Evolutionary conservation across 1,284 basidiomycete species (phyloP), one percentile per base, ranked within the genome.

Genomic region (Singerocomus rubriflavus): DNA sequence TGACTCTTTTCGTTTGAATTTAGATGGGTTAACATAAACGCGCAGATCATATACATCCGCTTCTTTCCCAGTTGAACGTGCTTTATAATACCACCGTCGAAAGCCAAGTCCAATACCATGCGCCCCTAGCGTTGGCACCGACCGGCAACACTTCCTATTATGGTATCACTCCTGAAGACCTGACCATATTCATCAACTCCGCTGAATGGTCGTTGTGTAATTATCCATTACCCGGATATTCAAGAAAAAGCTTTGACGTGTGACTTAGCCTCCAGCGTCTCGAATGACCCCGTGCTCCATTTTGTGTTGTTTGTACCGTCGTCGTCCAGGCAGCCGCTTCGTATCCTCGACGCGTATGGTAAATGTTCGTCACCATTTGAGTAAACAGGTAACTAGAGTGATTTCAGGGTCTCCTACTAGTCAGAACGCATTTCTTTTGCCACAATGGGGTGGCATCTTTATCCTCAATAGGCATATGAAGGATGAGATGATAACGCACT

Each of bases 401-500:
- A 31, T 45, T 49, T 52, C 60, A 83, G 80, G 71, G 32, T 61
- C 55, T 9, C 69, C 70, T 2, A 77, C 76, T 16, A 64, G 66
- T 25, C 82, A 80, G 4, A 79, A 73, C 46, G 82, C 88, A 9
- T 99, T 98, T 76, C 78, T 98, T 25, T 77, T 97, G 2, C 96
- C 97, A 0, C 96, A 98, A 70, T 97, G 93, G 87, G 96, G 97
- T 36, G 88, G 93, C 13, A 89, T 99, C 42, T 80, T 90, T 48
- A 78, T 98, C 46, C 72, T 85, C 58, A 93, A 97, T 64, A 79
- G 81, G 27, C 73, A 73, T 7, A 26, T 68, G 14, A 61, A 70
- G 29, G 50, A 60, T 40, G 53, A 45, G 29, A 50, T 51, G 50
- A 61, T 64, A 57, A 52, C 59, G 31, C 64, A 71, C 39, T 67